Conservation (phyloP, 257 asterid species). For the Ilex asprella region DNA sequence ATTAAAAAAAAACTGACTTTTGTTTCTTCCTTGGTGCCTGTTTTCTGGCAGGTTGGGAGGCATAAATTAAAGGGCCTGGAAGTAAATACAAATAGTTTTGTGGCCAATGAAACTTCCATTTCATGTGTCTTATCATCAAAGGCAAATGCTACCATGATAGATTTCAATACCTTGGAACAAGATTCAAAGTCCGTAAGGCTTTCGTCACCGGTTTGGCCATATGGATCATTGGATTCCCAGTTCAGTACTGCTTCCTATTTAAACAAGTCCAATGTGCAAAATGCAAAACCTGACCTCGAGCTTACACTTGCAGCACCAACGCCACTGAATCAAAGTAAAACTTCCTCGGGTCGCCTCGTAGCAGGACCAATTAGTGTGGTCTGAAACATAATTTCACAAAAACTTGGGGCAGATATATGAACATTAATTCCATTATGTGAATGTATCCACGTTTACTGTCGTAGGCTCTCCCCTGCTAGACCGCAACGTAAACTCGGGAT, state of each 20-base stretch:
- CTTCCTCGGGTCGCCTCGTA: constrained; percentile 26
- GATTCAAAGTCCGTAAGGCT: constrained; percentile 2
- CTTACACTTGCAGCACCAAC: constrained; percentile 47
- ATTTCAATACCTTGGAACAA: constrained; percentile 21
- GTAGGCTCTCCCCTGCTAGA: no score
- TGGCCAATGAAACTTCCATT: not conserved
- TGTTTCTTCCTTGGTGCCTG: no score
- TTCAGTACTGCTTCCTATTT: not conserved
- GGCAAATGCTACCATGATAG: constrained; percentile 10
- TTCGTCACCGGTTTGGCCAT: constrained; percentile 11
- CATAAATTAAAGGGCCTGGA: no score
- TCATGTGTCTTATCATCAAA: not conserved
- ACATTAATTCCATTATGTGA: no score
- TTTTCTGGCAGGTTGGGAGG: no score
- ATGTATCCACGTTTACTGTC: no score
- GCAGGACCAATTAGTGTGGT: constrained; percentile 35
- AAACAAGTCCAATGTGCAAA: constrained; percentile 6
- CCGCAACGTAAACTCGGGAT: no score
- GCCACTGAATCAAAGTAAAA: constrained; percentile 13
- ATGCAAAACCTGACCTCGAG: constrained; percentile 33
- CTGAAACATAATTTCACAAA: constrained; percentile 7
- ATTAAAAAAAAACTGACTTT: no score
- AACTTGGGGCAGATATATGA: no score
- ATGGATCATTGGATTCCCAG: constrained; percentile 10
- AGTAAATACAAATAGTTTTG: no score